Percentiles rank a stretch among this genome's conserved stretches.
These are phyloP conservation scores for Leccinum subatratum DNA, from an alignment of 1,284 basidiomycete species.

Conservation along the genomic window DNA sequence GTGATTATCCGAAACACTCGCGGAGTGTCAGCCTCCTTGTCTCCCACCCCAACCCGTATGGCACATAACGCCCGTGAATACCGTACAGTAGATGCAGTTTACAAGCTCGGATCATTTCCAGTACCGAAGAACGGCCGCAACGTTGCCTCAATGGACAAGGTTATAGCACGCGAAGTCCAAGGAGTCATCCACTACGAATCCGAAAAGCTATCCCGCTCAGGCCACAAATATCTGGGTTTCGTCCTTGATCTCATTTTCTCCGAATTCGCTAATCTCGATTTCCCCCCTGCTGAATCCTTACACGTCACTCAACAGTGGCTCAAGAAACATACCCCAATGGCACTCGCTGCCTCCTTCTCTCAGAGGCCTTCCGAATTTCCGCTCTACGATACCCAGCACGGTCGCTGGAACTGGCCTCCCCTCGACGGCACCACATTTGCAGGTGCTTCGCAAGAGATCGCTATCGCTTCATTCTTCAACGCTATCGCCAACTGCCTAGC, in stretches of 20 bases:
- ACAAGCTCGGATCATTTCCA: background rate
- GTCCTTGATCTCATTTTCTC: background rate
- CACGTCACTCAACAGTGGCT: background rate
- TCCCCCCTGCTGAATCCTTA: constrained; percentile 1
- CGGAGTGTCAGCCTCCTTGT: background rate
- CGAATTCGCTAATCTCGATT: background rate
- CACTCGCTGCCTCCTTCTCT: background rate
- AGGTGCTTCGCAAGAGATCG: background rate
- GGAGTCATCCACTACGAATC: constrained; percentile 1
- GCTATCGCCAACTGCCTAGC: background rate
- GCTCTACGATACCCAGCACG: background rate
- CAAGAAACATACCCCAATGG: background rate
- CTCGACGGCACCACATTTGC: background rate
- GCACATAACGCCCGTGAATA: background rate
- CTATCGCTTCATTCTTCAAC: background rate
- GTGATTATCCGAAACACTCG: background rate
- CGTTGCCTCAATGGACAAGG: background rate
- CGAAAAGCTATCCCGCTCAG: background rate
- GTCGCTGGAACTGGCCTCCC: background rate
- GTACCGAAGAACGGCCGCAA: background rate
- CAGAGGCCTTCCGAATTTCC: background rate
- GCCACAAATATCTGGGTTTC: background rate
- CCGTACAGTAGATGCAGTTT: background rate
- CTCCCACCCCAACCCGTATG: background rate
- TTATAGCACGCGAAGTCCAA: background rate